phyloP scores from a whole-genome alignment of 2,329 filamentous ascomycete species.

The Fusarium coffeatum region DNA sequence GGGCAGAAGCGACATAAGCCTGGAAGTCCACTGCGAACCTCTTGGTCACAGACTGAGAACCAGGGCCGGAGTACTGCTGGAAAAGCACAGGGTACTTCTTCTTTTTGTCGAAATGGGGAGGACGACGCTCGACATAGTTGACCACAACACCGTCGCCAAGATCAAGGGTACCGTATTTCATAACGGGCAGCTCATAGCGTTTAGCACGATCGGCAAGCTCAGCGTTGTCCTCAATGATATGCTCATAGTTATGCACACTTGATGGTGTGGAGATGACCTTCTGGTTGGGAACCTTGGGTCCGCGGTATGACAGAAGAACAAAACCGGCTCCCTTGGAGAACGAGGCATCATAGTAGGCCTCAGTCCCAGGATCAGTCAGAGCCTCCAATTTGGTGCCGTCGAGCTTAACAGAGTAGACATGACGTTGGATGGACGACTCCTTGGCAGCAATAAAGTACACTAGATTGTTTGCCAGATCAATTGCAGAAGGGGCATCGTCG shows the following conservation, averaged over 20 bases:
- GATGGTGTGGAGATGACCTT: slow-evolving; percentile 87
- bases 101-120: slow-evolving; percentile 84
- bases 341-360: slow-evolving; percentile 83
- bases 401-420: slow-evolving; percentile 89
- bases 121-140: slow-evolving; percentile 83
- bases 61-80: slow-evolving; percentile 92
- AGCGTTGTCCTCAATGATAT: slow-evolving; percentile 82
- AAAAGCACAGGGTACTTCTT: slow-evolving; percentile 95
- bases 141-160: slow-evolving; percentile 78
- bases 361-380: slow-evolving; percentile 77
- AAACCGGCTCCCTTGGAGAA: slow-evolving; percentile 88
- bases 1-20: slow-evolving; percentile 82
- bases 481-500: slow-evolving; percentile 81
- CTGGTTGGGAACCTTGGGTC: slow-evolving; percentile 90
- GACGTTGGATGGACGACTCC: slow-evolving; percentile 87
- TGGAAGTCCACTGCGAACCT: slow-evolving; percentile 89
- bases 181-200: slow-evolving; percentile 82
- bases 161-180: slow-evolving; percentile 86
- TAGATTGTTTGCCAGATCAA: slow-evolving; percentile 85
- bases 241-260: slow-evolving; percentile 71
- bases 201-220: slow-evolving; percentile 75
- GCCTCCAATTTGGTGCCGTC: slow-evolving; percentile 79
- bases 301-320: slow-evolving; percentile 83
- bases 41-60: slow-evolving; percentile 88
- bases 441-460: slow-evolving; percentile 93